Conservation (phyloP, 805 yeast genomes). For the Cyberlindnera mycetangii region DNA sequence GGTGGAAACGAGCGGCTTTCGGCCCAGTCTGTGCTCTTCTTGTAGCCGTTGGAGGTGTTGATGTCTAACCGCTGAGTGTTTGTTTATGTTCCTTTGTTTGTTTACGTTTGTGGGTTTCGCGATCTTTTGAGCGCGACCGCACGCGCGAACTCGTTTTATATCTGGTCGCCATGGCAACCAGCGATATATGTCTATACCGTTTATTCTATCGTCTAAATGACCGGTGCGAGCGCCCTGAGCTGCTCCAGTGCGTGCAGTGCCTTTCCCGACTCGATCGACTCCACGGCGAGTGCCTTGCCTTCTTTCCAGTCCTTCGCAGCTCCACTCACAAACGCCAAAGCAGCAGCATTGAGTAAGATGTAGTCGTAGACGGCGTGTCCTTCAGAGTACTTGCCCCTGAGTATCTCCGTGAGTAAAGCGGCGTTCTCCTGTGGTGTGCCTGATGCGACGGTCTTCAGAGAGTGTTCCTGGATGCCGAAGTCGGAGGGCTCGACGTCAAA, state of each 20-base stretch:
- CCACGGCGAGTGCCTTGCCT: slow-evolving; percentile 74
- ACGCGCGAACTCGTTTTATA: too few relatives aligned
- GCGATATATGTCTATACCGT: not conserved
- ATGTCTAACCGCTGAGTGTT: not conserved
- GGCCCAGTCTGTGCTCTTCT: not conserved
- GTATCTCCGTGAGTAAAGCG: slow-evolving; percentile 39
- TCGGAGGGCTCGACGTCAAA: slow-evolving; percentile 63
- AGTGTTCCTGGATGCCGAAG: slow-evolving; percentile 77
- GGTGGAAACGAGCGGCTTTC: too few relatives aligned
- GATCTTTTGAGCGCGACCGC: not conserved
- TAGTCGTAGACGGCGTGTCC: slow-evolving; percentile 78
- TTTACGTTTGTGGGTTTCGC: not conserved
- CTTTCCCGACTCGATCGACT: slow-evolving; percentile 61
- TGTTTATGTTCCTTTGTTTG: not conserved
- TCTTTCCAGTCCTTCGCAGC: slow-evolving; percentile 63
- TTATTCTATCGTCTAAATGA: not conserved
- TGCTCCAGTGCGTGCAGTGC: slow-evolving; percentile 55
- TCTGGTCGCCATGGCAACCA: slow-evolving; percentile 7
- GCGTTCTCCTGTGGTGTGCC: slow-evolving; percentile 92
- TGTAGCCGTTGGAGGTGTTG: not conserved
- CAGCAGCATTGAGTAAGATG: slow-evolving; percentile 86
- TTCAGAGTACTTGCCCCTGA: slow-evolving; percentile 42
- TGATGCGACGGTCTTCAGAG: slow-evolving; percentile 63
- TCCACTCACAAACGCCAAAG: slow-evolving; percentile 78
- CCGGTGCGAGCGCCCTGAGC: slow-evolving; percentile 37